Percentiles rank a stretch among this genome's conserved stretches.
Conservation (phyloP, 176 grass and related monocot species). For the Aegilops umbellulata region DNA sequence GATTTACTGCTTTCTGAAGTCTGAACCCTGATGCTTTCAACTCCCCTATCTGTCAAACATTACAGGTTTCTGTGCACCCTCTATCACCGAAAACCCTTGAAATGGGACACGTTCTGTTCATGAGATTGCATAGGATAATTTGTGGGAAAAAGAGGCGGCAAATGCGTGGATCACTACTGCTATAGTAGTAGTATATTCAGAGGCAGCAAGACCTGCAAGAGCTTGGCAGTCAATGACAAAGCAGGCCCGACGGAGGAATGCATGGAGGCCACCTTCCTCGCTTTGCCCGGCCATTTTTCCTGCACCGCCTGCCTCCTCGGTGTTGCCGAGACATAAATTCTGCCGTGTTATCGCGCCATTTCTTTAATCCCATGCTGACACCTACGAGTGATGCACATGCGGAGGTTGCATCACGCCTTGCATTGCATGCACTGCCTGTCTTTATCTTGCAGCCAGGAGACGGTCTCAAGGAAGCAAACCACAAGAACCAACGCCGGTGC, state of each 20-base stretch:
- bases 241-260: constrained; percentile 23
- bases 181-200: not conserved
- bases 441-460: constrained; percentile 8
- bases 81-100: not conserved
- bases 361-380: constrained; percentile 48
- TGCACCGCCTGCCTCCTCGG: constrained; percentile 39
- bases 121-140: not conserved
- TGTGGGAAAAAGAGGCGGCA: not conserved
- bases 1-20: not conserved
- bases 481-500: not conserved
- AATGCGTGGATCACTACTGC: not conserved
- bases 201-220: constrained; percentile 13
- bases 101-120: not conserved
- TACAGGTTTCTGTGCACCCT: constrained; percentile 13
- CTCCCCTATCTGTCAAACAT: not conserved
- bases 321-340: constrained; percentile 51
- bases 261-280: constrained; percentile 49
- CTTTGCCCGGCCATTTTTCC: constrained; percentile 41
- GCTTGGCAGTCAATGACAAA: constrained; percentile 29
- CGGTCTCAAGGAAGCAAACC: not conserved
- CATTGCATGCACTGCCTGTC: constrained; percentile 9
- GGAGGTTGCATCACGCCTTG: constrained; percentile 13
- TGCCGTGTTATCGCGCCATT: constrained; percentile 40
- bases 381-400: constrained; percentile 19
- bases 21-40: not conserved